Conservation (phyloP, 495 filamentous ascomycete species). For the Friedmanniomyces endolithicus region DNA sequence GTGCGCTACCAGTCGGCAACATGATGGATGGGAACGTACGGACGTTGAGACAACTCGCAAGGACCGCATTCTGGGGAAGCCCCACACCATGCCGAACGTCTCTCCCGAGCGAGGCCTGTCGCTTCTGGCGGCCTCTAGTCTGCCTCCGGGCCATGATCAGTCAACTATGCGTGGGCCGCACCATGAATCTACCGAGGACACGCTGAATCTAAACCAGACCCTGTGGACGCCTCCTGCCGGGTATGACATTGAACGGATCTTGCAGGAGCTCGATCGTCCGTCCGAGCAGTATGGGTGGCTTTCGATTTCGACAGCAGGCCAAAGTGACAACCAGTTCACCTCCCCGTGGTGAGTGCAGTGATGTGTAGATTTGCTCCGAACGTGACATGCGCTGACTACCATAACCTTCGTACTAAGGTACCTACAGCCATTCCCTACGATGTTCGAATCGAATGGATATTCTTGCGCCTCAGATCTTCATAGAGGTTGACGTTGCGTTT, state of each 20-base stretch:
- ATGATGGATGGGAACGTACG: not conserved
- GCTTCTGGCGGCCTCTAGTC: not conserved
- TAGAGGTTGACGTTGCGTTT: not conserved
- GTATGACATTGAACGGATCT: not conserved
- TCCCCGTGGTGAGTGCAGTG: too few species aligned
- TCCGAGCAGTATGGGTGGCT: not conserved
- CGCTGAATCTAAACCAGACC: not conserved
- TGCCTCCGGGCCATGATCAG: not conserved
- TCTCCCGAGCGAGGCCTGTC: not conserved
- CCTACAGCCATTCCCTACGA: not conserved
- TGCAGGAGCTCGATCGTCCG: not conserved
- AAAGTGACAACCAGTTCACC: not conserved
- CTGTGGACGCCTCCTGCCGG: not conserved
- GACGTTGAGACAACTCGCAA: not conserved
- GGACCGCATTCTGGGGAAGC: not conserved
- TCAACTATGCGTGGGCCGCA: not conserved
- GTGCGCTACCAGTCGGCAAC: not conserved
- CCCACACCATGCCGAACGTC: not conserved
- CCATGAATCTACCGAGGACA: not conserved
- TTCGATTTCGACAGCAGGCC: not conserved
- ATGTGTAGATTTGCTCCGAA: too few species aligned
- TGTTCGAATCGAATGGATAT: not conserved
- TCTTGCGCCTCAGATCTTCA: not conserved
- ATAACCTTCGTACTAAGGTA: too few species aligned
- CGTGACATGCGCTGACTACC: too few species aligned